A percentile compares a stretch with the other conserved stretches of the same genome.
These are phyloP conservation scores for Russula olivacea DNA, from an alignment of 768 basidiomycete species.

Conservation along the genomic window DNA sequence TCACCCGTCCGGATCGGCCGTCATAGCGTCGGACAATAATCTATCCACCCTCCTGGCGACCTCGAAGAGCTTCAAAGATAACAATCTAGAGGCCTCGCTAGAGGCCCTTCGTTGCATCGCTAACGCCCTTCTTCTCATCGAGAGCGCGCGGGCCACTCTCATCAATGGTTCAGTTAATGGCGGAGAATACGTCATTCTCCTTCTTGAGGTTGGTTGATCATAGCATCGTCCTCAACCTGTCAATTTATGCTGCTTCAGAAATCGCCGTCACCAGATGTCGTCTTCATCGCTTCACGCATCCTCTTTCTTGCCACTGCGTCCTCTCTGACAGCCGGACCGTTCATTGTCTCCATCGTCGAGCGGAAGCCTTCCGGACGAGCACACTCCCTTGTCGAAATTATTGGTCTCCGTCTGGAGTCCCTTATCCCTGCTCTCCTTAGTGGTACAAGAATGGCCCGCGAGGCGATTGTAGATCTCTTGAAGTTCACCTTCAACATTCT, in stretches of 20 bases:
- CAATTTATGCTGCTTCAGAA: conserved; percentile 40
- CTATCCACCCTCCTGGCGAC: conserved; percentile 51
- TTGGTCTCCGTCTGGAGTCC: conserved; percentile 54
- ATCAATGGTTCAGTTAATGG: conserved; percentile 56
- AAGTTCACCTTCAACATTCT: conserved; percentile 83
- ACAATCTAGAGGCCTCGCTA: conserved; percentile 47
- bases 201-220: conserved; percentile 49
- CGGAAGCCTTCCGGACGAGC: conserved; percentile 46
- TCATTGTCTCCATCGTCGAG: conserved; percentile 58
- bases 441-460: conserved; percentile 51
- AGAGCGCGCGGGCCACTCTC: conserved; percentile 53
- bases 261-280: conserved; percentile 52
- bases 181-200: conserved; percentile 46
- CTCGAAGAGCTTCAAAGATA: conserved; percentile 49
- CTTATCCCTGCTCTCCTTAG: conserved; percentile 45
- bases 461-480: conserved; percentile 76
- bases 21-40: conserved; percentile 51
- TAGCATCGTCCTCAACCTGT: neutral
- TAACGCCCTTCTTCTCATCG: conserved; percentile 69
- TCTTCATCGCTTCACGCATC: conserved; percentile 71
- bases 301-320: conserved; percentile 68
- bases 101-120: conserved; percentile 75
- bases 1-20: conserved; percentile 58
- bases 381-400: conserved; percentile 54
- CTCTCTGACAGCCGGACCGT: conserved; percentile 38